Conservation (phyloP, 2,329 filamentous ascomycete genomes). For the Fusarium drepaniforme region DNA sequence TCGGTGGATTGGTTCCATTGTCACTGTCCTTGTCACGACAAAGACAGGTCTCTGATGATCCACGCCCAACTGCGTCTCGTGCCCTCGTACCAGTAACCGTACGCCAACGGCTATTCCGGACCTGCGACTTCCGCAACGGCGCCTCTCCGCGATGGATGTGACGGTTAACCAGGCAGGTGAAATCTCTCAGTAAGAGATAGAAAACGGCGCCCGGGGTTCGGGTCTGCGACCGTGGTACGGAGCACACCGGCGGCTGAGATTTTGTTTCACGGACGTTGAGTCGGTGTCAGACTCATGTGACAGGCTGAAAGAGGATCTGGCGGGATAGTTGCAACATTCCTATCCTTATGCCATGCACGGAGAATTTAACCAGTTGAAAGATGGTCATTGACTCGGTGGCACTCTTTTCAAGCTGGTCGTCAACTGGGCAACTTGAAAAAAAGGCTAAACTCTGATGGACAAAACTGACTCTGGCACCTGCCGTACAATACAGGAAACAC, state of each 20-base stretch:
- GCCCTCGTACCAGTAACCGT: background rate
- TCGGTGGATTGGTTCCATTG: conserved; percentile 2
- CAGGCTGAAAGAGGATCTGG: conserved; percentile 1
- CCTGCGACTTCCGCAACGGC: conserved; percentile 7
- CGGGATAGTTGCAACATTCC: conserved; percentile 17
- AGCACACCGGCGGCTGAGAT: conserved; percentile 40
- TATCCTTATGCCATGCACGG: conserved; percentile 16
- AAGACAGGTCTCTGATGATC: conserved; percentile 22
- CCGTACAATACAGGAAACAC: conserved; percentile 12
- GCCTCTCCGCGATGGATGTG: background rate
- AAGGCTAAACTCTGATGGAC: conserved; percentile 10
- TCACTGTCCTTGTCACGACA: conserved; percentile 12
- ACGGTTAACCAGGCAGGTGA: conserved; percentile 7
- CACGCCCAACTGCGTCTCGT: conserved; percentile 10
- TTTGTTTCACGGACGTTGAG: conserved; percentile 40
- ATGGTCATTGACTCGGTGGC: conserved; percentile 13
- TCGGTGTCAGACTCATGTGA: conserved; percentile 31
- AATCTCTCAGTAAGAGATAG: conserved; percentile 15
- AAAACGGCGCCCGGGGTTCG: conserved; percentile 16
- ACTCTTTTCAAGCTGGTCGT: background rate
- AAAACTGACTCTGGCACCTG: conserved; percentile 12
- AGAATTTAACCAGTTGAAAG: conserved; percentile 1
- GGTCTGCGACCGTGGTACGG: conserved; percentile 27
- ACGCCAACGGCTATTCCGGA: conserved; percentile 18
- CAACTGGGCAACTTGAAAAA: conserved; percentile 27